Conservation (phyloP, 2,329 filamentous ascomycete species). For the Didymella keratinophila region DNA sequence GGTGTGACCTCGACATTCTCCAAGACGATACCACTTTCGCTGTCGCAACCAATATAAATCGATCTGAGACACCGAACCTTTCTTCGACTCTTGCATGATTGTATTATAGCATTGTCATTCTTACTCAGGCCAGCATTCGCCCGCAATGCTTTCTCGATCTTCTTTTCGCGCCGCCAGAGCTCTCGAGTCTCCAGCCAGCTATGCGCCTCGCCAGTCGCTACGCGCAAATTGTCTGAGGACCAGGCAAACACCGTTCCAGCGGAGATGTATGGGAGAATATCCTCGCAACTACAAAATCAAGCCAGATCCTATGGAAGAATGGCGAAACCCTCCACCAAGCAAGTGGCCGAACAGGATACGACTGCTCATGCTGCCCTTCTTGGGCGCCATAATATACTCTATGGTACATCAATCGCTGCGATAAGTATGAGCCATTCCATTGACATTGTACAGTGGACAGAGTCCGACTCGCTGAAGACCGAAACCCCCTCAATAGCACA, state of each 20-base stretch:
- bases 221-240: constrained; percentile 27
- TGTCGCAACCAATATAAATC: constrained; percentile 21
- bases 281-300: constrained; percentile 32
- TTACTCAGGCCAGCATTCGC: constrained; percentile 23
- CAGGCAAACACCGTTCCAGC: constrained; percentile 23
- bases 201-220: constrained; percentile 33
- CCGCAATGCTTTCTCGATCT: constrained; percentile 43
- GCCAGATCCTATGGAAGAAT: constrained; percentile 42
- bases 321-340: constrained; percentile 47
- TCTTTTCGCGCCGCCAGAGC: constrained; percentile 36
- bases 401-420: constrained; percentile 57
- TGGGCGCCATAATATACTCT: constrained; percentile 64
- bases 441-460: constrained; percentile 39
- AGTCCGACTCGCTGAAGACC: constrained; percentile 51
- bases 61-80: neutral
- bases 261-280: constrained; percentile 32
- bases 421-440: neutral
- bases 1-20: constrained; percentile 41
- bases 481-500: constrained; percentile 80
- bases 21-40: constrained; percentile 14
- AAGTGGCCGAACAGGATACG: constrained; percentile 53
- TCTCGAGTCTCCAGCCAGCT: constrained; percentile 38
- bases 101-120: constrained; percentile 23
- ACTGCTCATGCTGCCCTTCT: constrained; percentile 59
- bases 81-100: constrained; percentile 22